A percentile compares a stretch with the other conserved stretches of the same genome.
These are phyloP conservation scores for Scleroderma bovista DNA, from an alignment of 768 basidiomycete species.

Conservation along the genomic window DNA sequence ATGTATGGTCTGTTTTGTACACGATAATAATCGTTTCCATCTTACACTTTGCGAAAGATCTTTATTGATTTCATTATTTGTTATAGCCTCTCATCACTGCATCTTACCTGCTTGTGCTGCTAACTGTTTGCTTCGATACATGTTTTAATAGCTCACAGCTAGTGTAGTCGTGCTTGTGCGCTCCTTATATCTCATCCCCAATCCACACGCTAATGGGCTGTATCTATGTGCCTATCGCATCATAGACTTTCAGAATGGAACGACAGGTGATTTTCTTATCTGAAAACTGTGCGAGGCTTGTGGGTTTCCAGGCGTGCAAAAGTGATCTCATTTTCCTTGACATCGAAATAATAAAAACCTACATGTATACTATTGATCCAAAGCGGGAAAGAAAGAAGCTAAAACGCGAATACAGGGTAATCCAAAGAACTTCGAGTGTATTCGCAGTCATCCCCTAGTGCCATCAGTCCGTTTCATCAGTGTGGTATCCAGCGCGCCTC, in stretches of 20 bases:
- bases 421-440: too few relatives aligned
- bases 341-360: conserved; percentile 13
- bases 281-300: too few relatives aligned
- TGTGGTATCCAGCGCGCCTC: conserved; percentile 87
- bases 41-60: conserved; percentile 3
- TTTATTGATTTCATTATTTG: conserved; percentile 14
- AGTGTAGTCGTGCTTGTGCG: too few relatives aligned
- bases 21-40: neutral
- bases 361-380: conserved; percentile 19
- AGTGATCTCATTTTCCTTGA: too few relatives aligned
- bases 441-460: neutral
- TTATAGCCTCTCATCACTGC: neutral
- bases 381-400: conserved; percentile 11
- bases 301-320: too few relatives aligned
- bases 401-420: too few relatives aligned
- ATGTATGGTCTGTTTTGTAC: neutral
- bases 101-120: neutral
- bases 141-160: conserved; percentile 14
- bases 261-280: too few relatives aligned
- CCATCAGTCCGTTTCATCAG: conserved; percentile 69
- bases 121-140: conserved; percentile 2
- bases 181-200: too few relatives aligned
- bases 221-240: neutral
- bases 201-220: neutral
- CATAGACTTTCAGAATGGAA: too few relatives aligned